phyloP scores from a whole-genome alignment of 2,329 filamentous ascomycete genomes.

The Calonectria naviculata region DNA sequence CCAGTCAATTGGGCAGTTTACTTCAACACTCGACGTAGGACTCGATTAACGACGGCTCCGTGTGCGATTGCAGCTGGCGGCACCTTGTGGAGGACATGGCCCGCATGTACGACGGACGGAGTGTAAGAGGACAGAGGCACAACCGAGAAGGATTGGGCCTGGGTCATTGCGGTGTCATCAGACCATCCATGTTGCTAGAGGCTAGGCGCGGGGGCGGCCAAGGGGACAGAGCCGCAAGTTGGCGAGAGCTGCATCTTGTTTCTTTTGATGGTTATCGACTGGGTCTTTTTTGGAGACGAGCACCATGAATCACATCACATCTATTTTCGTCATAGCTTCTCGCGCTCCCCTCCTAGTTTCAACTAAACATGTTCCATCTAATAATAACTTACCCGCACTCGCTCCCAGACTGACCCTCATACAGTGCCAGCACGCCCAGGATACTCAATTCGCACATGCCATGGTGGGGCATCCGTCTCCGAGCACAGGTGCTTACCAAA shows the following conservation, averaged over 20 bases:
- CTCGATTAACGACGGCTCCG: not conserved
- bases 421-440: not conserved
- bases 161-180: not conserved
- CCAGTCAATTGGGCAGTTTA: not conserved
- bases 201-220: not conserved
- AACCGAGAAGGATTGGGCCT: not conserved
- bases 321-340: not conserved
- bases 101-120: not conserved
- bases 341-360: not conserved
- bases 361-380: not conserved
- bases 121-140: not conserved
- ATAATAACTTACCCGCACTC: too few relatives aligned
- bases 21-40: not conserved
- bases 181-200: not conserved
- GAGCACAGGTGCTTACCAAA: constrained; percentile 18
- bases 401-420: not conserved
- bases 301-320: too few relatives aligned
- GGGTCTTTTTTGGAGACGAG: too few relatives aligned
- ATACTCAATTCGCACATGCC: constrained; percentile 17
- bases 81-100: not conserved
- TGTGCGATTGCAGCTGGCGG: not conserved
- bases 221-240: not conserved
- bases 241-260: not conserved
- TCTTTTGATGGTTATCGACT: not conserved
- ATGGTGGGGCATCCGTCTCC: constrained; percentile 8